Evolutionary conservation across 2,329 filamentous ascomycete species (phyloP), one percentile per base, ranked within the genome.

Genomic region (Phaeosphaeriaceae sp.): DNA sequence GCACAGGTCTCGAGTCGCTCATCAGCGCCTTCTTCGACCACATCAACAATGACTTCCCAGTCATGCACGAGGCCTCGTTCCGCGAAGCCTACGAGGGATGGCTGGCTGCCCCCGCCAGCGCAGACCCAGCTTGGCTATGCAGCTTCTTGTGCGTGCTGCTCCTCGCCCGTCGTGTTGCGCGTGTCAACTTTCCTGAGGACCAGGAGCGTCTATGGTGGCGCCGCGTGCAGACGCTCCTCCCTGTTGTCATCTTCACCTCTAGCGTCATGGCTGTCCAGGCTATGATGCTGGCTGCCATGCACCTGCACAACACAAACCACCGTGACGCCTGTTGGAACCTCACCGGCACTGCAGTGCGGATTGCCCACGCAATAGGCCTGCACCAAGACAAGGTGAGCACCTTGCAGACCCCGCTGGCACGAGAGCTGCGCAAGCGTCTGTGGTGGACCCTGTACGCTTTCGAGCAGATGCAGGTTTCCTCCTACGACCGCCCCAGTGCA

Each of bases 391-490:
- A 67, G 33, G 64, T 69, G 13, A 73, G 70, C 46, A 64, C 64
- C 1, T 55, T 54, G 12, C 64, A 74, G 41, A 71, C 68, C 2
- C 73, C 72, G 3, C 58, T 75, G 2, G 60, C 66, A 3, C 56
- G 71, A 15, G 79, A 82, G 53, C 61, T 81, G 49, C 76, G 77
- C 4, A 79, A 76, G 54, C 71, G 80, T 0, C 50, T 83, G 11
- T 84, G 81, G 81, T 83, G 80, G 80, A 66, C 68, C 1, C 57
- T 84, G 1, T 83, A 76, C 58, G 66, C 71, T 1, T 61, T 82
- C 13, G 82, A 84, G 42, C 72, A 72, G 48, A 72, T 77, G 66
- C 72, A 77, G 51, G 74, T 76, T 13, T 74, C 74, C 16, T 73
- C 75, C 17, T 74, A 76, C 52, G 74, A 78, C 61, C 72, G 76